phyloP scores from a whole-genome alignment of 805 yeast genomes.

The Lachancea sp. region DNA sequence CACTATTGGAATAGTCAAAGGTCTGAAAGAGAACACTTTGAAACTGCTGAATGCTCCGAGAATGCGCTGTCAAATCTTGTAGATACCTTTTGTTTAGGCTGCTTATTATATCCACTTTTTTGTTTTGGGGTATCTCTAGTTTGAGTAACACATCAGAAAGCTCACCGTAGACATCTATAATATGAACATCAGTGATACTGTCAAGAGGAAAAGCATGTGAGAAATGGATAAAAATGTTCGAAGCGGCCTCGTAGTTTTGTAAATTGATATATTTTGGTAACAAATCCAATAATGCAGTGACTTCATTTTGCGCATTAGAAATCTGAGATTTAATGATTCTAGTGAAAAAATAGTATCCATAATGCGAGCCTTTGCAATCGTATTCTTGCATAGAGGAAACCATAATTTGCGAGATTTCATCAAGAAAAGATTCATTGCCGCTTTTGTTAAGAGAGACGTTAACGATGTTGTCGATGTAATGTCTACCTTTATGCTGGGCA shows the following conservation, averaged over 20 bases:
- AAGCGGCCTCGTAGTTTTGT: slow-evolving; percentile 28
- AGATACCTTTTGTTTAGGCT: slow-evolving; percentile 26
- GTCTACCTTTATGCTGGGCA: slow-evolving; percentile 5
- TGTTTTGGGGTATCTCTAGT: slow-evolving; percentile 16
- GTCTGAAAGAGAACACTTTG: slow-evolving; percentile 19
- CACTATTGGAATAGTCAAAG: slow-evolving; percentile 28
- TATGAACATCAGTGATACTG: not conserved
- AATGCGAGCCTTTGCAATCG: slow-evolving; percentile 17
- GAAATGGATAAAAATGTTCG: slow-evolving; percentile 19
- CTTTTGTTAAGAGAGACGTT: not conserved
- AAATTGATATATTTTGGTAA: slow-evolving; percentile 34
- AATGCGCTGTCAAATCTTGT: slow-evolving; percentile 13
- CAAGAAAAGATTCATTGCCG: not conserved
- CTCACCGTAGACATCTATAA: not conserved
- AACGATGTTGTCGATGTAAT: slow-evolving; percentile 4
- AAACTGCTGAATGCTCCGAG: slow-evolving; percentile 19
- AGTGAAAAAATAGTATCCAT: slow-evolving; percentile 28
- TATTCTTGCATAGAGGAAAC: slow-evolving; percentile 17
- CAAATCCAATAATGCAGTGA: slow-evolving; percentile 33
- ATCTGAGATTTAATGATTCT: slow-evolving; percentile 23
- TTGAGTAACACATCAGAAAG: not conserved
- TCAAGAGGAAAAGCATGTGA: not conserved
- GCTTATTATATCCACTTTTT: slow-evolving; percentile 31
- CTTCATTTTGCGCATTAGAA: slow-evolving; percentile 17
- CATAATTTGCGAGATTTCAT: not conserved